Conservation (phyloP, 2,329 filamentous ascomycete species). For the Talaromyces sp. region DNA sequence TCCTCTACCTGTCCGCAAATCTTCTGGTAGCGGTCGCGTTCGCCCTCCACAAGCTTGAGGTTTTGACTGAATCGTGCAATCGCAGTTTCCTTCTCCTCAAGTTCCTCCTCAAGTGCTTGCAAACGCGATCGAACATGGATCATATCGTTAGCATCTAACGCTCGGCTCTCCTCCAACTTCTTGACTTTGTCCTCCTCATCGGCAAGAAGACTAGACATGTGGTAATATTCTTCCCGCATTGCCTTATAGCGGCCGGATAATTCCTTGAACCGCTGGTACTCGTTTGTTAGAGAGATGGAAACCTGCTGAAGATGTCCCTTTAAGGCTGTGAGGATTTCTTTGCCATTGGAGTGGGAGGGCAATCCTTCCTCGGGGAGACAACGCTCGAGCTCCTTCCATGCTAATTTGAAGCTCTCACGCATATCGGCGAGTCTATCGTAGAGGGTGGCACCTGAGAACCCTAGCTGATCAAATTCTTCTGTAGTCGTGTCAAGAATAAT, state of each 20-base stretch:
- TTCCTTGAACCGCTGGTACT: constrained; percentile 32
- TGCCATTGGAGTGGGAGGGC: constrained; percentile 37
- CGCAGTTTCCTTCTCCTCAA: constrained; percentile 39
- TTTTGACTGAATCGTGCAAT: constrained; percentile 42
- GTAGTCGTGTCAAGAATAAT: constrained; percentile 35
- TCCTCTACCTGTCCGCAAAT: constrained; percentile 30
- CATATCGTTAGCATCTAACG: constrained; percentile 46
- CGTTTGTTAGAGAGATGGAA: constrained; percentile 32
- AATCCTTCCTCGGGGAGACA: constrained; percentile 44
- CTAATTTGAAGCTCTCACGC: constrained; percentile 39
- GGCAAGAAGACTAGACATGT: constrained; percentile 39
- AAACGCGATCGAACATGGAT: constrained; percentile 43
- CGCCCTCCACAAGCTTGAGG: constrained; percentile 25
- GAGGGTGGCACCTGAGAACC: constrained; percentile 35
- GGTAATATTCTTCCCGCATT: constrained; percentile 45
- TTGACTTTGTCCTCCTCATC: constrained; percentile 35
- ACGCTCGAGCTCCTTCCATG: constrained; percentile 44
- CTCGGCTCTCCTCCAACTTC: constrained; percentile 38
- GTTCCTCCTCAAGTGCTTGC: constrained; percentile 41
- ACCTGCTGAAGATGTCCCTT: constrained; percentile 38
- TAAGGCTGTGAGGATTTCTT: constrained; percentile 39
- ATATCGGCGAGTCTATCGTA: constrained; percentile 37
- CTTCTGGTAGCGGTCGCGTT: not conserved
- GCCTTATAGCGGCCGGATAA: constrained; percentile 38
- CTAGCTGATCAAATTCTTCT: constrained; percentile 36